Conservation (phyloP, 1,139 yeast genomes). For the Saccharomyces hybrid region DNA sequence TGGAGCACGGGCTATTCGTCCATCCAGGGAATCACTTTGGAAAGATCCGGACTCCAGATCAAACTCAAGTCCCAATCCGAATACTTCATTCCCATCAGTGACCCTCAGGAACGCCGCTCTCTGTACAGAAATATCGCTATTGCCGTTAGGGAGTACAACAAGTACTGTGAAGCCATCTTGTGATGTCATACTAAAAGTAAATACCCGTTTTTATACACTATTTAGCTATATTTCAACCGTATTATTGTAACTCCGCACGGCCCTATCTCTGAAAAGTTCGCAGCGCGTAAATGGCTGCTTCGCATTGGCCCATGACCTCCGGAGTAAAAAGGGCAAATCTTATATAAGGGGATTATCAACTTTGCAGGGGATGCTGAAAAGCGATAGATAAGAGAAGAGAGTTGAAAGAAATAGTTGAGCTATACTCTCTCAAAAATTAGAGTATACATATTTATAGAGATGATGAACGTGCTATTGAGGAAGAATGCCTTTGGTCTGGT, state of each 20-base stretch:
- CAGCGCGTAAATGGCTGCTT: constrained; percentile 5
- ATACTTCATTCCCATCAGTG: constrained; percentile 76
- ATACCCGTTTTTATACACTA: background rate
- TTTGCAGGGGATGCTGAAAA: background rate
- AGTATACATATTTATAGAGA: constrained; percentile 2
- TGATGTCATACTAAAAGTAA: constrained; percentile 7
- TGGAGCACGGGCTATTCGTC: constrained; percentile 26
- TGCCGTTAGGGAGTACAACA: constrained; percentile 77
- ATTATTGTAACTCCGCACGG: background rate
- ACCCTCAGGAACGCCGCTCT: constrained; percentile 53
- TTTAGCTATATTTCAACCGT: background rate
- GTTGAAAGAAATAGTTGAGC: background rate
- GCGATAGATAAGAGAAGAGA: background rate
- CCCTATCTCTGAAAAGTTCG: background rate
- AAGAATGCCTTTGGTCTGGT: constrained; percentile 6
- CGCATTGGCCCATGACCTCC: constrained; percentile 1
- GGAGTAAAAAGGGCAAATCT: background rate
- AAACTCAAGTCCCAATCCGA: constrained; percentile 56
- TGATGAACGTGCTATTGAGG: constrained; percentile 11
- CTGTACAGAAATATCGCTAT: constrained; percentile 67
- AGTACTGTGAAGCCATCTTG: constrained; percentile 39
- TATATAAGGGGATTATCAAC: background rate
- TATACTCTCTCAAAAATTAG: background rate
- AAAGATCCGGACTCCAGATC: constrained; percentile 70
- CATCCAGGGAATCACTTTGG: constrained; percentile 51